Evolutionary conservation across 805 yeast genomes (phyloP).

Genomic region (Isabelozyma rhagii): DNA sequence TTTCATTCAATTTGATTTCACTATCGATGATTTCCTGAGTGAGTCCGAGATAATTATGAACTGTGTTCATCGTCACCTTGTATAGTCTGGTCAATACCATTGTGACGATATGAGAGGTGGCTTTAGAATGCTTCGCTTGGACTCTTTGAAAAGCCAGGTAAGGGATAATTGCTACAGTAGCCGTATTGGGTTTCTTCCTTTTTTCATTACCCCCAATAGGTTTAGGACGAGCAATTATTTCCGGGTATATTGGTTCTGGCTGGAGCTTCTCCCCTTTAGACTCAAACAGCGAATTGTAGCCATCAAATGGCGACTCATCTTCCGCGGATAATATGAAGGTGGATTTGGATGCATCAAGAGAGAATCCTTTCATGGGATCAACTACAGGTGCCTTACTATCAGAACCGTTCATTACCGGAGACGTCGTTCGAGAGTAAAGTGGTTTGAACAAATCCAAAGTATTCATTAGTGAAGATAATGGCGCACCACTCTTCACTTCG

Average conservation of each 20-base stretch:
- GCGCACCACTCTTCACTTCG: slow-evolving; percentile 78
- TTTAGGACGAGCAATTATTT: slow-evolving; percentile 70
- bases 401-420: neutral
- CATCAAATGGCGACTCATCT: neutral
- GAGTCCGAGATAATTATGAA: slow-evolving; percentile 80
- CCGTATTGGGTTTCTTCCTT: slow-evolving; percentile 19
- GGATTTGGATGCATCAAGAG: neutral
- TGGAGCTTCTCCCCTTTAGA: neutral
- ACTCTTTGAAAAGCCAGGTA: slow-evolving; percentile 73
- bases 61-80: slow-evolving; percentile 88
- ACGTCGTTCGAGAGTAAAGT: neutral
- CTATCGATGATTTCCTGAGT: slow-evolving; percentile 78
- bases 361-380: neutral
- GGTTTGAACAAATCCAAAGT: slow-evolving; percentile 67
- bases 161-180: slow-evolving; percentile 92
- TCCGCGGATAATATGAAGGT: neutral
- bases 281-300: neutral
- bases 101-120: slow-evolving; percentile 91
- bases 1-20: slow-evolving; percentile 62
- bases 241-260: slow-evolving; percentile 16
- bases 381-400: neutral
- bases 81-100: slow-evolving; percentile 84
- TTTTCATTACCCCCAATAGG: slow-evolving; percentile 3
- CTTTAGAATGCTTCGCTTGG: slow-evolving; percentile 73
- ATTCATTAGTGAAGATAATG: slow-evolving; percentile 77